Percentiles rank a stretch among this genome's conserved stretches.
These are phyloP conservation scores for Conoideocrella luteorostrata DNA, from an alignment of 2,329 filamentous ascomycete genomes.

Conservation along the genomic window DNA sequence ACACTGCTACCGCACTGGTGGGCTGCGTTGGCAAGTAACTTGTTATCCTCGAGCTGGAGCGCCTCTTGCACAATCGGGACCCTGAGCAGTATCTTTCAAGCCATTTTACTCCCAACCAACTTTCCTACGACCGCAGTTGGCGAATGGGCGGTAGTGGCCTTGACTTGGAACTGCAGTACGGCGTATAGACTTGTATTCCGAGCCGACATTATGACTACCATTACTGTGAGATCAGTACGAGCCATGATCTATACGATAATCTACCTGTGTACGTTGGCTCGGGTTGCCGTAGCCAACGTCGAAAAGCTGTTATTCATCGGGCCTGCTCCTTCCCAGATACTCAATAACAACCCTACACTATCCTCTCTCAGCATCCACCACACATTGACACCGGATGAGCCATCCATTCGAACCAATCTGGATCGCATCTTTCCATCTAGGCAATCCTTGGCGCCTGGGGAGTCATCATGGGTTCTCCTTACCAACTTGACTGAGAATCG, in stretches of 20 bases:
- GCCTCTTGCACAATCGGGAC: too few relatives aligned
- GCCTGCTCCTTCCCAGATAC: constrained; percentile 51
- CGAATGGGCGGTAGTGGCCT: too few relatives aligned
- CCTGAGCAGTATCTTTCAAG: too few relatives aligned
- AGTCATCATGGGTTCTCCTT: constrained; percentile 73
- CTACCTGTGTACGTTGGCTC: constrained; percentile 6
- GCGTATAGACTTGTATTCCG: too few relatives aligned
- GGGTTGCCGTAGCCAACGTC: constrained; percentile 58
- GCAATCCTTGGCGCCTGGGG: constrained; percentile 41
- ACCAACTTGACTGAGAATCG: constrained; percentile 61
- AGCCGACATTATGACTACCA: too few relatives aligned
- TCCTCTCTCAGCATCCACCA: constrained; percentile 57
- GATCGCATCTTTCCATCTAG: constrained; percentile 53
- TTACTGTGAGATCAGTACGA: too few relatives aligned
- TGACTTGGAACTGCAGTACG: too few relatives aligned
- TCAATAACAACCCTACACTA: constrained; percentile 30
- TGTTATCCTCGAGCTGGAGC: too few relatives aligned
- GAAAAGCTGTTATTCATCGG: constrained; percentile 88
- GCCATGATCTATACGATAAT: not conserved
- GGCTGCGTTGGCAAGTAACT: too few relatives aligned
- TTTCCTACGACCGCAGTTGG: too few relatives aligned
- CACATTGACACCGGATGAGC: constrained; percentile 52
- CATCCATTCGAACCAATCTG: constrained; percentile 56
- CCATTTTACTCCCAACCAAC: too few relatives aligned
- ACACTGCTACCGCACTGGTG: too few relatives aligned